Percentiles rank a stretch among this genome's conserved stretches.
phyloP scores from a whole-genome alignment of 2,329 filamentous ascomycete species.

The Cladosporium halotolerans region DNA sequence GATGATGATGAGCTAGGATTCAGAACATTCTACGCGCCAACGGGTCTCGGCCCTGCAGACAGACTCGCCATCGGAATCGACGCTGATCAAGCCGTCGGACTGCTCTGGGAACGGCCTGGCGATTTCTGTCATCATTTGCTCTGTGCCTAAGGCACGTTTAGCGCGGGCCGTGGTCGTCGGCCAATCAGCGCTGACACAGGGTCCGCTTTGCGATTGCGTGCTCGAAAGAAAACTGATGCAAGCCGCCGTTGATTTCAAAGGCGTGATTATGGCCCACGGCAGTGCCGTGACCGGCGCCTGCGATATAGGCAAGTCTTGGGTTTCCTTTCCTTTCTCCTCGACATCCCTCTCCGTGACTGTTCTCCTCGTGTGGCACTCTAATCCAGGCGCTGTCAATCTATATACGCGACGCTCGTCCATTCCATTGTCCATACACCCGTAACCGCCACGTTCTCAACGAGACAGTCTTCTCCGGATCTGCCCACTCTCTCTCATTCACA shows the following conservation, averaged over 20 bases:
- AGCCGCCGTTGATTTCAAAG: constrained; percentile 16
- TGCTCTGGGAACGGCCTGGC: background rate
- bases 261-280: constrained; percentile 9
- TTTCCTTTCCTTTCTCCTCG: constrained; percentile 6
- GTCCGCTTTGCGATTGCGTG: constrained; percentile 8
- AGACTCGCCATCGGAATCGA: too few species aligned
- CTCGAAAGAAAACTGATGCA: constrained; percentile 9
- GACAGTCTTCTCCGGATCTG: background rate
- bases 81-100: constrained; percentile 5
- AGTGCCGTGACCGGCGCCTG: constrained; percentile 14
- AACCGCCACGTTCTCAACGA: too few species aligned
- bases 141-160: too few species aligned
- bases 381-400: too few species aligned
- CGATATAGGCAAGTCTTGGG: constrained; percentile 18
- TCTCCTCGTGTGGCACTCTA: background rate
- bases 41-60: too few species aligned
- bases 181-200: background rate
- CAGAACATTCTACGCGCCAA: too few species aligned
- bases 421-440: too few species aligned
- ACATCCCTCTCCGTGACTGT: constrained; percentile 7
- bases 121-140: too few species aligned
- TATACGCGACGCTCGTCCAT: too few species aligned
- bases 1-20: too few species aligned
- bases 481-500: constrained; percentile 4
- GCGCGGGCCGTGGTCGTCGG: too few species aligned